Conservation (phyloP, 805 yeast genomes). For the Ascoidea rubescens region DNA sequence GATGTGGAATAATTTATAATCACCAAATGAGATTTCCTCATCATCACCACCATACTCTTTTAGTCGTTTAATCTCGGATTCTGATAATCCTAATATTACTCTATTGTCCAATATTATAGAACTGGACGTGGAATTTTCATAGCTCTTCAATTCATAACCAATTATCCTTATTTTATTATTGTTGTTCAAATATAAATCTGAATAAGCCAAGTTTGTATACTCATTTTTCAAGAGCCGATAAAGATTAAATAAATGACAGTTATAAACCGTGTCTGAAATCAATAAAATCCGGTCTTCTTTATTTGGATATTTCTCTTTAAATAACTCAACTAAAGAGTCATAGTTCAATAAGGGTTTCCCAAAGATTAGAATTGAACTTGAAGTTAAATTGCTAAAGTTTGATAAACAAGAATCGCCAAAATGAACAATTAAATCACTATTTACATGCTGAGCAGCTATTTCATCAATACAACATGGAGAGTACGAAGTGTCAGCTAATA, state of each 20-base stretch:
- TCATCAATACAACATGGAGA: constrained; percentile 94
- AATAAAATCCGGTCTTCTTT: constrained; percentile 33
- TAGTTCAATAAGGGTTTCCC: constrained; percentile 50
- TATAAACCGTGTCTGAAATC: constrained; percentile 67
- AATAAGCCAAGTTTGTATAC: constrained; percentile 23
- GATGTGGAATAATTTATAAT: constrained; percentile 54
- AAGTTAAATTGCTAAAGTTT: constrained; percentile 58
- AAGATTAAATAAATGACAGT: constrained; percentile 28
- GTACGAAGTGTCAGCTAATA: constrained; percentile 90
- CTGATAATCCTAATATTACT: constrained; percentile 11
- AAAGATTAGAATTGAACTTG: constrained; percentile 67
- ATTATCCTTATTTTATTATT: constrained; percentile 23
- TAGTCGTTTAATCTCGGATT: constrained; percentile 3
- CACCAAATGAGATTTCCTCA: constrained; percentile 19
- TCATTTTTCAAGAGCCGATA: constrained; percentile 20
- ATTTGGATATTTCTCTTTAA: constrained; percentile 28
- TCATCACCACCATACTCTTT: constrained; percentile 14
- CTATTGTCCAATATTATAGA: constrained; percentile 18
- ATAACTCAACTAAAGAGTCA: constrained; percentile 21
- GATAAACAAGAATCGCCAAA: constrained; percentile 92
- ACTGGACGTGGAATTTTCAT: not conserved
- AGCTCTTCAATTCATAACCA: constrained; percentile 21
- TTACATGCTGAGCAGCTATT: constrained; percentile 89
- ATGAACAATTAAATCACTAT: constrained; percentile 75
- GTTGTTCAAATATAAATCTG: constrained; percentile 23